These are phyloP conservation scores for Cladophialophora chaetospira DNA, from an alignment of 2,329 filamentous ascomycete species.

Conservation along the genomic window DNA sequence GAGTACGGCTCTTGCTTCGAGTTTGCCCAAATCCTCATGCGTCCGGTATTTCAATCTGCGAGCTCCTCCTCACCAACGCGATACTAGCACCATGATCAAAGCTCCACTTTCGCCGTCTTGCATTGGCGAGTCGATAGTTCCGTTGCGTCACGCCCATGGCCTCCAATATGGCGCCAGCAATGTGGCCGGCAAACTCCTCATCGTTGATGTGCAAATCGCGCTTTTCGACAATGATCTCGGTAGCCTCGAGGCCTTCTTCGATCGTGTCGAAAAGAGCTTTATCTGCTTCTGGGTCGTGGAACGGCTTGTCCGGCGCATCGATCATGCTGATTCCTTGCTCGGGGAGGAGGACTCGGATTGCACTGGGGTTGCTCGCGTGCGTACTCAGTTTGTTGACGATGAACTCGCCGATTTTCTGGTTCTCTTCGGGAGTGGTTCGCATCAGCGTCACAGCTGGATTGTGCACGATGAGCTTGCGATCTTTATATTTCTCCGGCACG, in stretches of 20 bases:
- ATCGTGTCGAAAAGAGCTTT: constrained; percentile 52
- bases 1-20: no score
- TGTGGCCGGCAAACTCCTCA: constrained; percentile 47
- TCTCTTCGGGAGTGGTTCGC: constrained; percentile 63
- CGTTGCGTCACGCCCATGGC: constrained; percentile 32
- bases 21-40: neutral
- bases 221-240: constrained; percentile 53
- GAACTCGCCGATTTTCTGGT: constrained; percentile 55
- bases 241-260: constrained; percentile 51
- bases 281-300: constrained; percentile 55
- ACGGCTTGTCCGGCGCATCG: constrained; percentile 55
- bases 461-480: constrained; percentile 61
- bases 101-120: constrained; percentile 30
- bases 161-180: constrained; percentile 30
- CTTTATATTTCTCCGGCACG: constrained; percentile 57
- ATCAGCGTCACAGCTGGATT: constrained; percentile 69
- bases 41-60: constrained; percentile 30
- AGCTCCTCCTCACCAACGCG: constrained; percentile 25
- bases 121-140: constrained; percentile 30
- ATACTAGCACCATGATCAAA: constrained; percentile 32
- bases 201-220: constrained; percentile 59
- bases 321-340: constrained; percentile 64
- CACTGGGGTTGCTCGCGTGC: constrained; percentile 42
- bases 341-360: constrained; percentile 62
- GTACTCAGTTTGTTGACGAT: constrained; percentile 57